A percentile compares a stretch with the other conserved stretches of the same genome.
Evolutionary conservation across 192 early-diverging fungal genomes (phyloP).

Genomic region (Backusella tarrabulga): DNA sequence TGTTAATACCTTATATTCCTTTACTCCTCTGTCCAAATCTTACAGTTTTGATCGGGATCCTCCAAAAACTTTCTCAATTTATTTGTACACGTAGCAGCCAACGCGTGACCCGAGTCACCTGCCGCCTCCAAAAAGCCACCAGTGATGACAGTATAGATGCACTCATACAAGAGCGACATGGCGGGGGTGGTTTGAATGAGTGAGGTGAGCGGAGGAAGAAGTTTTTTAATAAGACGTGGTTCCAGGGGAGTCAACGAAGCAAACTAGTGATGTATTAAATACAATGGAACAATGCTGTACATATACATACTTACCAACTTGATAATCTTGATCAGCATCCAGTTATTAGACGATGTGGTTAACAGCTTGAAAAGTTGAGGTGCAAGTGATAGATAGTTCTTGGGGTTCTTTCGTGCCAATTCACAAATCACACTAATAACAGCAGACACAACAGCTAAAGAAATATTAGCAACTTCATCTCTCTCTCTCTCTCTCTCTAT

Average conservation of each 20-base stretch:
- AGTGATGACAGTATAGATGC: slow-evolving; percentile 88
- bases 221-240: slow-evolving; percentile 89
- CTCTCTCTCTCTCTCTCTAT: not conserved
- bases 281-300: not conserved
- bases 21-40: slow-evolving; percentile 15
- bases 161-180: slow-evolving; percentile 98
- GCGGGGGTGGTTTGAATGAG: slow-evolving; percentile 87
- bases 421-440: slow-evolving; percentile 97
- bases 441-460: slow-evolving; percentile 82
- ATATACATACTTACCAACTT: slow-evolving; percentile 75
- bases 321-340: slow-evolving; percentile 99
- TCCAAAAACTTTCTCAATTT: slow-evolving; percentile 84
- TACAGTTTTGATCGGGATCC: slow-evolving; percentile 90
- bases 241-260: slow-evolving; percentile 88
- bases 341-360: slow-evolving; percentile 91
- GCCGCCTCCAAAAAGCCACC: slow-evolving; percentile 81
- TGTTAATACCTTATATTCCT: not conserved
- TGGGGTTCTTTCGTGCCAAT: slow-evolving; percentile 89
- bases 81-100: slow-evolving; percentile 79
- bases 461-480: not conserved
- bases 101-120: slow-evolving; percentile 49
- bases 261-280: slow-evolving; percentile 54
- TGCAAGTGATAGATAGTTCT: slow-evolving; percentile 90
- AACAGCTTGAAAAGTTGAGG: slow-evolving; percentile 92
- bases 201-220: slow-evolving; percentile 78